Base-by-base conservation (phyloP, 371 early-diverging fungal genomes). In the Apophysomyces elegans region DNA sequence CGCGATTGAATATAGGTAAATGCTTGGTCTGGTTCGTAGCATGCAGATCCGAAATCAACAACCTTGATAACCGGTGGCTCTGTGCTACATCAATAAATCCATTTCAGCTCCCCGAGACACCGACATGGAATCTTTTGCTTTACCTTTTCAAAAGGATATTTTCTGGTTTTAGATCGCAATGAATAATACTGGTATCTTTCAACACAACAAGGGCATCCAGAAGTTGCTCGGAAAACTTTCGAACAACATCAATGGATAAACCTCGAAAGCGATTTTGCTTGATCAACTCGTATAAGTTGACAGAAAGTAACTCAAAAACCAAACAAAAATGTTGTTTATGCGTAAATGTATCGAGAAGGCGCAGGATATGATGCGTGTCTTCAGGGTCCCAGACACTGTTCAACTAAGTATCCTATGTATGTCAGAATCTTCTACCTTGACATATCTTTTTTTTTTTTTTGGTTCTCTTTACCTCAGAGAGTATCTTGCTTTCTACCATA, bases 81-180 rank as follows among this genome's bases (percentile, higher is more conserved):
- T 61, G 92, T 74, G 63, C 92, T 90, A 37, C 45, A 7, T 21
- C n/a, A 50, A 21, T 21, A 2, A 9, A 50, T 21, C 9, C 32
- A 26, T 50, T 50, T 50, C 54, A 50, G 54, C 21, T 21, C 21
- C 9, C 32, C 32, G 32, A 26, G 21, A 50, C 21, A 18, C 0
- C 7, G 36, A 21, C 44, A 44, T 43, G n/a, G 32, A 37, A 47
- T 62, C 41, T 58, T 26, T 63, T 84, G 32, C 9, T 26, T 58
- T 74, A 90, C 91, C 86, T 88, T 70, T 90, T 91, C 37, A 99
- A 77, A 61, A 99, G 70, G 43, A 98, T 95, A 71, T 99, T 98
- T 74, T 97, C 99, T 1, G 99, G 99, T 74, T 99, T 99, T 54
- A 99, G 81, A 77, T 99, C 99, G 65, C 99, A 96, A 70, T 99